Evolutionary conservation across 2,329 filamentous ascomycete genomes (phyloP), one percentile per base, ranked within the genome.

Genomic region (Epichloe elymi): DNA sequence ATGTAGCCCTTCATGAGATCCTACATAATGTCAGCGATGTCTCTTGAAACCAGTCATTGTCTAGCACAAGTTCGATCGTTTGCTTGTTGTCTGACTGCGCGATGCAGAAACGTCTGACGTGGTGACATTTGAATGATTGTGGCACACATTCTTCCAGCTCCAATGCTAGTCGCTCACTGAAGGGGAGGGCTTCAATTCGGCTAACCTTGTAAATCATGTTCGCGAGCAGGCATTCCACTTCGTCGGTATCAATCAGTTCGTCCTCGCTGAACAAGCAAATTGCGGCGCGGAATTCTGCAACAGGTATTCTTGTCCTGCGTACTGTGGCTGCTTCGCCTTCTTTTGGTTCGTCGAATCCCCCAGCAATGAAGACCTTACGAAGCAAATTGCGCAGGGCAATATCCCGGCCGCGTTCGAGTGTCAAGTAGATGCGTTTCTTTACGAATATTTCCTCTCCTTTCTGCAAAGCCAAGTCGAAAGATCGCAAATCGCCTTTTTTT

Each of bases 1-100:
- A 98, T 98, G 68, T 98, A 98, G 40, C 94, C 93, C 70, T 97
- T 98, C 87, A 98, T 95, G 23, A 93, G 75, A 53, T 86, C 86
- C 88, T 95, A 54, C 26, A 44, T 41, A 46, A 26, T 53, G 20
- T 52, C 55, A 68, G 39, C 19, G n/a, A 65, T 65, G 60, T 45
- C 30, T 14, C 11, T 37, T 15, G 30, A 10, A 17, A 33, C 15
- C 5, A 38, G 19, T 39, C 37, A 20, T 7, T 40, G 19, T 20
- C 5, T 8, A n/a, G 8, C n/a, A 33, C n/a, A 50, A 26, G 35
- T 20, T 36, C 19, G 17, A n/a, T 33, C 3, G 11, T 15, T 36
- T 17, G 15, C n/a, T 15, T 44, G 35, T 23, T 26, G 20, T 35
- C 35, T 30, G 20, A n/a, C 30, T 17, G 39, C 11, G 20, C 39